Base-by-base conservation (phyloP, 2,329 filamentous ascomycete species). In the Dactylonectria estremocensis region DNA sequence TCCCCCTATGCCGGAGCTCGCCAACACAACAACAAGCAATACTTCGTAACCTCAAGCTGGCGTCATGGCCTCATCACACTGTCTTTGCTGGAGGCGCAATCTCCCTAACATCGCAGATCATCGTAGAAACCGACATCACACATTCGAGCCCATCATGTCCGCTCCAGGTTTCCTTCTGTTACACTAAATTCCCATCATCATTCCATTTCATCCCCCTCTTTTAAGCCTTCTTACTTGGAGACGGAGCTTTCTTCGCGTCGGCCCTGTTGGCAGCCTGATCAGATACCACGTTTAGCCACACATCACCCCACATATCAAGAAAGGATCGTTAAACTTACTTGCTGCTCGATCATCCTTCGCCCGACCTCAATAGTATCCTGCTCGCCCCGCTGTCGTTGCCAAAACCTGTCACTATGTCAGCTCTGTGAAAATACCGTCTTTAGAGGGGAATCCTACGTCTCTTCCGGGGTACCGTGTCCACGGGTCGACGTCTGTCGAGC, bases 301-400 rank as follows among this genome's bases (percentile, higher is more conserved):
- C 5, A 46, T 10, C 22, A 13, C 31, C 20, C 43, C 58, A 35
- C 52, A 40, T 46, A 22, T 35, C 3, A 11, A 48, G 22, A n/a
- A 43, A 22, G 18, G 40, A n/a, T 16, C 18, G 16, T 37, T 43
- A 24, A 16, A 61, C 74, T 71, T 66, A 77, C 78, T 75, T 81
- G 78, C 77, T 87, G 82, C n/a, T 83, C 80, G 72, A 91, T 90
- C 77, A 89, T 81, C 24, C 76, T 81, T 60, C 85, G 84, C 3
- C 89, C 89, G 28, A 90, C 82, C 56, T 87, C 79, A 58, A 91
- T 87, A 0, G 88, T 89, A 71, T 90, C 89, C 4, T 82, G 80
- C 77, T 88, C 84, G 11, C 88, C 85, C 58, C 85, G 83, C 75
- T 91, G 89, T n/a, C 87, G 84, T 63, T 86, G 82, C 89, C 89